Evolutionary conservation across 208 protist genomes (phyloP), one percentile per base, ranked within the genome.

Genomic region (Acanthamoeba triangularis): DNA sequence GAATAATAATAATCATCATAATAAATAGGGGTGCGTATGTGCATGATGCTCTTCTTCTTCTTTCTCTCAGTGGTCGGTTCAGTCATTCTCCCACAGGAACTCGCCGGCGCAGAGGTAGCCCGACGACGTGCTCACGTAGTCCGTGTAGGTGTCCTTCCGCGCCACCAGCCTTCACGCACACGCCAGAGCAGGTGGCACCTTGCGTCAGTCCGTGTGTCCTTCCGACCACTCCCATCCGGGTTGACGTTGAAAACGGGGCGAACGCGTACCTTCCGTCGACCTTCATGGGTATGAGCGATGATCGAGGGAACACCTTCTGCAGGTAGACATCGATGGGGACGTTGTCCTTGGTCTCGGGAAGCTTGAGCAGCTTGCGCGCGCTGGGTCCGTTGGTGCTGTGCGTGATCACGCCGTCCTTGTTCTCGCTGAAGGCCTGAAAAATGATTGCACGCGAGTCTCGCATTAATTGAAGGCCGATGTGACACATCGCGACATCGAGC

Each of bases 271-370:
- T n/a, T 37, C 82, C 82, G 35, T 90, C 82, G 8, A 90, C 82
- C 54, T 67, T 90, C 82, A 90, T 90, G n/a, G 82, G 82, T 25
- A 90, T 65, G 82, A 90, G 82, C 56, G 54, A 67, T 0, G 82
- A 59, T 18, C 54, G 47, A 20, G 82, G 82, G 33, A 90, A 90
- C 30, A 59, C 54, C 82, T 90, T 90, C 49, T 65, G 33, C 18
- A 90, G 47, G 54, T 69, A 67, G 25, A 90, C 28, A 52, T 90
- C 82, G 54, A 90, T 65, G 1, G 82, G 82, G n/a, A 90, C 82
- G 82, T 90, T 90, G 30, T 90, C 82, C 52, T 90, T 67, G 23
- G 54, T 90, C 54, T 90, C 82, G 30, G 47, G 47, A 7, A 90
- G 82, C 82, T 90, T 90, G 54, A 90, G 82, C 54, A 69, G 18